phyloP scores from a whole-genome alignment of 495 filamentous ascomycete genomes.

The Bacidia rubella region DNA sequence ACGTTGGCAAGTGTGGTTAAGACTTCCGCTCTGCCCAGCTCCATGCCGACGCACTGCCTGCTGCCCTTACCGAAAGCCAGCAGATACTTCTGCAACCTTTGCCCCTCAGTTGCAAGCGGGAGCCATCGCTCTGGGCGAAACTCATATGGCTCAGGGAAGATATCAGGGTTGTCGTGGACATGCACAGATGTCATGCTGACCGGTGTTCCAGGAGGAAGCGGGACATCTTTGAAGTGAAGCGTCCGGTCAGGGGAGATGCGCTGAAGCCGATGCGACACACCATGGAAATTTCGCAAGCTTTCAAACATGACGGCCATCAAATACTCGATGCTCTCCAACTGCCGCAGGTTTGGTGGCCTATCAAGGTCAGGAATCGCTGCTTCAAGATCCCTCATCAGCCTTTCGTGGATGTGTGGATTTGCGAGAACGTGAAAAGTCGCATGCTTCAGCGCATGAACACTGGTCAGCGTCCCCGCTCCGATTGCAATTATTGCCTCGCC shows the following conservation, averaged over 20 bases:
- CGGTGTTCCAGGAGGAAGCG: conserved; percentile 25
- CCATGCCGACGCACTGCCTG: conserved; percentile 26
- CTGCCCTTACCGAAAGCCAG: conserved; percentile 23
- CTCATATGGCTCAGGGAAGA: conserved; percentile 18
- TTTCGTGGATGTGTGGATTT: conserved; percentile 14
- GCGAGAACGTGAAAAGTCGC: conserved; percentile 18
- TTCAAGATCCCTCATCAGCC: conserved; percentile 18
- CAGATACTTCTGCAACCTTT: conserved; percentile 17
- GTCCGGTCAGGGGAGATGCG: conserved; percentile 18
- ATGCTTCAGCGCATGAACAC: conserved; percentile 26
- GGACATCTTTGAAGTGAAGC: conserved; percentile 14
- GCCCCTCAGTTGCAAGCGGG: conserved; percentile 12
- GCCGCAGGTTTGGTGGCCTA: conserved; percentile 12
- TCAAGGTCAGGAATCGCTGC: conserved; percentile 16
- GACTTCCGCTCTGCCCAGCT: conserved; percentile 36
- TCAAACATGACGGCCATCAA: conserved; percentile 32
- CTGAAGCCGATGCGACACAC: conserved; percentile 17
- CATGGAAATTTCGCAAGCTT: conserved; percentile 26
- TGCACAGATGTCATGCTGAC: conserved; percentile 25
- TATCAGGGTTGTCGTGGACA: conserved; percentile 17
- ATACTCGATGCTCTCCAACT: conserved; percentile 26
- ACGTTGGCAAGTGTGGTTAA: conserved; percentile 31
- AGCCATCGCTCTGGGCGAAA: conserved; percentile 18
- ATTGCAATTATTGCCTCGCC: conserved; percentile 33
- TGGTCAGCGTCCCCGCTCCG: conserved; percentile 37